These are phyloP conservation scores for Suhomyces bolitotheri DNA, from an alignment of 1,139 yeast genomes.

Conservation along the genomic window DNA sequence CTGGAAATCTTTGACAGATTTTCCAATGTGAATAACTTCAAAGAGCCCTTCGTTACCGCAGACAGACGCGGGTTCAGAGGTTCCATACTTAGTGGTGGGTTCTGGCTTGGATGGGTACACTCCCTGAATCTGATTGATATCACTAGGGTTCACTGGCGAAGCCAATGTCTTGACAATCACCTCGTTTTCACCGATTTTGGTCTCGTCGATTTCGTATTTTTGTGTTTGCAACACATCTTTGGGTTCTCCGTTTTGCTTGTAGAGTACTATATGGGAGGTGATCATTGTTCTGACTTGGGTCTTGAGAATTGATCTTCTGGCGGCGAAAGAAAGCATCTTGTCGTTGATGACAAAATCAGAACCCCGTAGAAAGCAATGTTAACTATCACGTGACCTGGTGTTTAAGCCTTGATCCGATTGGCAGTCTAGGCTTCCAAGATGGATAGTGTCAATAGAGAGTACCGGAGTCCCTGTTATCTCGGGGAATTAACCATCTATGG, in stretches of 20 bases:
- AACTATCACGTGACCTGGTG: too few species aligned
- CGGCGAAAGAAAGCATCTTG: conserved; percentile 8
- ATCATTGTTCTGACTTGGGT: conserved; percentile 39
- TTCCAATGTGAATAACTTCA: conserved; percentile 76
- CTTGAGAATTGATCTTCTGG: conserved; percentile 8
- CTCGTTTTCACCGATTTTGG: conserved; percentile 40
- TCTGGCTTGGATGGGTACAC: conserved; percentile 85
- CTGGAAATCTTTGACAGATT: conserved; percentile 45
- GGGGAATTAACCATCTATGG: too few species aligned
- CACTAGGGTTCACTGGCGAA: conserved; percentile 92
- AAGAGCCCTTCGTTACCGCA: conserved; percentile 96
- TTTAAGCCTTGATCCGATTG: too few species aligned
- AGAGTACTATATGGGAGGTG: conserved; percentile 60
- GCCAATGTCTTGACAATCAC: conserved; percentile 69
- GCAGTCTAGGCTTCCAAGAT: too few species aligned
- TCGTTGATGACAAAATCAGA: not conserved
- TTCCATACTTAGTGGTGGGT: conserved; percentile 48
- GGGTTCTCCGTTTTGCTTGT: conserved; percentile 62
- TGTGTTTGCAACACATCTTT: conserved; percentile 55
- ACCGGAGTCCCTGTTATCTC: too few species aligned
- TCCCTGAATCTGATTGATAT: conserved; percentile 88
- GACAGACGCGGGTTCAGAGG: conserved; percentile 65
- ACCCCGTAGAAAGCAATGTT: not conserved
- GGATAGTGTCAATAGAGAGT: too few species aligned
- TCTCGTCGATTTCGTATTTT: conserved; percentile 50